Conservation (phyloP, 1,139 yeast genomes). For the Suhomyces choctaworum region DNA sequence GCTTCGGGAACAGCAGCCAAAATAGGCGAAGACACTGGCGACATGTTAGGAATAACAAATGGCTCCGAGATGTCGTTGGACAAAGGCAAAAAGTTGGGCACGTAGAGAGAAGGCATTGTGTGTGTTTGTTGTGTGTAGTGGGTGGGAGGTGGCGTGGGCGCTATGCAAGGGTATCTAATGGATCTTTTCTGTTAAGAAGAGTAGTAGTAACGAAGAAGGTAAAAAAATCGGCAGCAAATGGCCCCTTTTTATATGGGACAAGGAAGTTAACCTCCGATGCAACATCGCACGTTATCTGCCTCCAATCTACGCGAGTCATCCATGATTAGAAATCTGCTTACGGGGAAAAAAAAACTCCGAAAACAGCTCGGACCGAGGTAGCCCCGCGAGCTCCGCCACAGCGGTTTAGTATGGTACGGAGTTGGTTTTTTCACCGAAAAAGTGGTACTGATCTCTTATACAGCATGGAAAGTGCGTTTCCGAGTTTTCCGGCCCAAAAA, state of each 20-base stretch:
- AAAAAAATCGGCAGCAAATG: not conserved
- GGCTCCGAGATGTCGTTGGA: conserved; percentile 60
- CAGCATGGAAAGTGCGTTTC: no score
- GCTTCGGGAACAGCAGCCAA: conserved; percentile 20
- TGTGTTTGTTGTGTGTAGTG: not conserved
- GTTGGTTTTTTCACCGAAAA: no score
- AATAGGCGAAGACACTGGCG: conserved; percentile 53
- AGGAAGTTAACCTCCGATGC: conserved; percentile 7
- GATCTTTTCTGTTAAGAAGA: no score
- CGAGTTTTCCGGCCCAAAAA: no score
- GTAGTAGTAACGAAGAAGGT: not conserved
- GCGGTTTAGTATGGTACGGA: no score
- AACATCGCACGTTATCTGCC: conserved; percentile 1
- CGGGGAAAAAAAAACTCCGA: conserved; percentile 12
- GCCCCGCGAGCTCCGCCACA: no score
- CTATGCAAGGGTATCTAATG: not conserved
- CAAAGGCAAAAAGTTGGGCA: conserved; percentile 45
- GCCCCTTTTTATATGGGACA: conserved; percentile 2
- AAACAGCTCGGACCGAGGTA: conserved; percentile 10
- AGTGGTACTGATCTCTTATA: no score
- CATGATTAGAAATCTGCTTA: conserved; percentile 7
- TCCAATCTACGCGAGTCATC: conserved; percentile 11
- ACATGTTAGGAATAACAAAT: conserved; percentile 61
- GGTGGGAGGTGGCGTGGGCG: not conserved
- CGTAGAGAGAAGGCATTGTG: conserved; percentile 14